Percentiles rank a stretch among this genome's conserved stretches.
phyloP scores from a whole-genome alignment of 2,329 filamentous ascomycete species.

The Clathrospora elynae region DNA sequence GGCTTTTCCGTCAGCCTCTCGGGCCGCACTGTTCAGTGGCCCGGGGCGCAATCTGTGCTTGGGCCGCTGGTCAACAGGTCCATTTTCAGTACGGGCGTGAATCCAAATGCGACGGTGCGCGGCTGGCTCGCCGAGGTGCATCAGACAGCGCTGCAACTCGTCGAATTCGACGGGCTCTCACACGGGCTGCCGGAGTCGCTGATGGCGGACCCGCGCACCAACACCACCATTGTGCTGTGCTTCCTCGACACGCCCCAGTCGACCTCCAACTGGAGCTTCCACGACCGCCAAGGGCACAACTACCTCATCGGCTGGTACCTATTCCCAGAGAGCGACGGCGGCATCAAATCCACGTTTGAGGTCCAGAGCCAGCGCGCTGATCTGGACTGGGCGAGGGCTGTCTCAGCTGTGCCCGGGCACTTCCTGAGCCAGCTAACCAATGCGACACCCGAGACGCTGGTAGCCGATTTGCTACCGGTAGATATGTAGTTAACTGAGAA shows the following conservation, averaged over 20 bases:
- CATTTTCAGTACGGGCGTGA: conserved; percentile 3
- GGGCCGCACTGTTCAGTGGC: conserved; percentile 11
- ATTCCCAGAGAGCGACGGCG: not conserved
- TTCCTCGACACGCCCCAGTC: conserved; percentile 8
- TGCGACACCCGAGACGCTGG: conserved; percentile 1
- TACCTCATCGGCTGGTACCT: conserved; percentile 13
- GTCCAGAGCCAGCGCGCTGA: conserved; percentile 5
- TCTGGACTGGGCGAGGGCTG: conserved; percentile 10
- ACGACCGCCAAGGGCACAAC: conserved; percentile 5
- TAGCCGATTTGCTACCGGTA: too few species aligned
- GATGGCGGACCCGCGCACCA: conserved; percentile 9
- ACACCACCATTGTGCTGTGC: conserved; percentile 12
- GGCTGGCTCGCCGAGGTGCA: conserved; percentile 13
- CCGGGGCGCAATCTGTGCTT: conserved; percentile 4
- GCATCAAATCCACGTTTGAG: conserved; percentile 5
- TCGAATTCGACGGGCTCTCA: conserved; percentile 10
- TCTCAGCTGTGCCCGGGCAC: not conserved
- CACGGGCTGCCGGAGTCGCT: not conserved
- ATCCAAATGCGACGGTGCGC: conserved; percentile 1
- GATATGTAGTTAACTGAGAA: too few species aligned
- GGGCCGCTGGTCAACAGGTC: conserved; percentile 5
- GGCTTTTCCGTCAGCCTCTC: conserved; percentile 9
- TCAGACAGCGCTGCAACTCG: conserved; percentile 3
- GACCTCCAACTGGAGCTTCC: conserved; percentile 8
- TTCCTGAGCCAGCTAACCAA: conserved; percentile 5